Percentiles rank a stretch among this genome's conserved stretches.
Evolutionary conservation across 129 eudicot species (phyloP).

Genomic region (Heracleum sosnowskyi): DNA sequence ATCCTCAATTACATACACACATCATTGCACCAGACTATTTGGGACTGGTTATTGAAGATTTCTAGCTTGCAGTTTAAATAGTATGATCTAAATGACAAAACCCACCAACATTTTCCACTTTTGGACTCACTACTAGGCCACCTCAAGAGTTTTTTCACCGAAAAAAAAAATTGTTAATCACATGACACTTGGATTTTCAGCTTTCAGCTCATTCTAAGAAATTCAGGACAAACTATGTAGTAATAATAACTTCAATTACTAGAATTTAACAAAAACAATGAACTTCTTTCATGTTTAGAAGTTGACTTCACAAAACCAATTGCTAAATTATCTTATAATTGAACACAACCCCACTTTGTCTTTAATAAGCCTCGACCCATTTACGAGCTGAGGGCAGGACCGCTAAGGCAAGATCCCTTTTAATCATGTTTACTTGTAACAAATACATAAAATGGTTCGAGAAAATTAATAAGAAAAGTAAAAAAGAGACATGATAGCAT

Average conservation of each 20-base stretch:
- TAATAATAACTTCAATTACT: neutral
- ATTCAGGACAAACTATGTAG: neutral
- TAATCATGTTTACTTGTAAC: too few species aligned
- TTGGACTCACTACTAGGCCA: neutral
- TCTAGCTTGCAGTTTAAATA: neutral
- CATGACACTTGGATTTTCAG: neutral
- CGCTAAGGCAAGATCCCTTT: too few species aligned
- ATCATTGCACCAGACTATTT: neutral
- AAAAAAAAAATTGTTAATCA: neutral
- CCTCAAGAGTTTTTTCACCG: neutral
- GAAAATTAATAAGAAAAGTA: too few species aligned
- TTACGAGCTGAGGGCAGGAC: too few species aligned
- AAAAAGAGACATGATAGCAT: too few species aligned
- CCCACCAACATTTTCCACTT: neutral
- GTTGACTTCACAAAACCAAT: neutral
- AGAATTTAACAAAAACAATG: neutral
- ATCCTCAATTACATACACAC: neutral
- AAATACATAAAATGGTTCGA: too few species aligned
- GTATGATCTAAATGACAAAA: neutral
- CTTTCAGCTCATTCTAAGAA: neutral
- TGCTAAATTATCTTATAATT: neutral
- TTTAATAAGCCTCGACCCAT: too few species aligned
- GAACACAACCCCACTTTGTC: too few species aligned
- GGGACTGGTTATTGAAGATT: neutral
- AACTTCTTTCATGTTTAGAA: neutral